Conservation (phyloP, 768 basidiomycete genomes). For the Auricularia sp. region DNA sequence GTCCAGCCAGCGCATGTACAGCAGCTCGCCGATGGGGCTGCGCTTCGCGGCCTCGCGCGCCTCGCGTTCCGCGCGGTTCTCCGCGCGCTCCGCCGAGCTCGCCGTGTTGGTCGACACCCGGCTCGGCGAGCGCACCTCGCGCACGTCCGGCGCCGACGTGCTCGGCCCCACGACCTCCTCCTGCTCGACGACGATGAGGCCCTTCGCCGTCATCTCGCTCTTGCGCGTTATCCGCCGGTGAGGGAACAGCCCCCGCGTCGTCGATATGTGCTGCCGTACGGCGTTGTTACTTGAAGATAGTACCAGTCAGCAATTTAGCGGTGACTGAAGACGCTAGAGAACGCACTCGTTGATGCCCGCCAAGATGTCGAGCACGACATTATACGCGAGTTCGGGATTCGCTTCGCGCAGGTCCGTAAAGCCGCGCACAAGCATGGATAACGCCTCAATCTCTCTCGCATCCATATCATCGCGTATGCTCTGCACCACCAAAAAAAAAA, state of each 20-base stretch:
- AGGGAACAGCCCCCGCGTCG: conserved; percentile 69
- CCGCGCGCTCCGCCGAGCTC: conserved; percentile 23
- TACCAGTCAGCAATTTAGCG: conserved; percentile 5
- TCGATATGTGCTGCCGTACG: conserved; percentile 77
- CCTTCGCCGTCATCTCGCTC: conserved; percentile 78
- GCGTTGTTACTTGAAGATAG: conserved; percentile 47
- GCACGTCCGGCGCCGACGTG: conserved; percentile 8
- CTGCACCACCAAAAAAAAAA: conserved; percentile 8
- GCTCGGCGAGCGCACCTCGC: conserved; percentile 22
- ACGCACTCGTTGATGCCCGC: conserved; percentile 86
- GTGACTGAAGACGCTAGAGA: not conserved
- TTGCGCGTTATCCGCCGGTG: conserved; percentile 68
- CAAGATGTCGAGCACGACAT: conserved; percentile 79
- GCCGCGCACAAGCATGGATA: conserved; percentile 83
- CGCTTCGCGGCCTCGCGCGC: conserved; percentile 36
- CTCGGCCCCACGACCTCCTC: conserved; percentile 55
- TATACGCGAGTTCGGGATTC: conserved; percentile 80
- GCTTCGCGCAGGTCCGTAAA: conserved; percentile 77
- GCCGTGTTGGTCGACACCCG: conserved; percentile 4
- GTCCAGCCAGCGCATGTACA: conserved; percentile 97
- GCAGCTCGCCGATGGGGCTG: conserved; percentile 87
- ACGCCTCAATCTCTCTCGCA: conserved; percentile 76
- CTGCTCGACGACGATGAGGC: conserved; percentile 74
- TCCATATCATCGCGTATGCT: conserved; percentile 52
- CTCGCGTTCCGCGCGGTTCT: conserved; percentile 26